These are phyloP conservation scores for Viola pubescens DNA, from an alignment of 441 rosid genomes.

Conservation along the genomic window DNA sequence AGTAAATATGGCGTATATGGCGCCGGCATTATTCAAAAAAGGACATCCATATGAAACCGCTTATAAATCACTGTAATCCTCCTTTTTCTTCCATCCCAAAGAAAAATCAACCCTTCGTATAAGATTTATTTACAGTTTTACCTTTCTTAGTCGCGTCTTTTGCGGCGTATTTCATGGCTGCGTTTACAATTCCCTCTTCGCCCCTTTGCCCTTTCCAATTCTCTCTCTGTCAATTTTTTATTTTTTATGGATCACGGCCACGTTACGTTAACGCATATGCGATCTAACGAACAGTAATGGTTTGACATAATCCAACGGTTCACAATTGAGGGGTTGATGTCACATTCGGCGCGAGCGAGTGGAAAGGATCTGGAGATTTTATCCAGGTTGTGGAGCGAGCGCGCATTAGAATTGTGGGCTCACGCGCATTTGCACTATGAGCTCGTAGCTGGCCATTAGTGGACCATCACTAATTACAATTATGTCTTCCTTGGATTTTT, in stretches of 20 bases:
- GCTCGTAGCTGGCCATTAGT: not conserved
- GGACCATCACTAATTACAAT: not conserved
- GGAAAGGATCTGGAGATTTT: not conserved
- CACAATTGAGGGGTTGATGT: not conserved
- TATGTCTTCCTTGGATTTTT: not conserved
- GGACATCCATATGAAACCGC: not conserved
- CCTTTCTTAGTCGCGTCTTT: slow-evolving; percentile 21
- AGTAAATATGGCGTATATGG: too few relatives aligned
- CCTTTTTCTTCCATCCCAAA: not conserved
- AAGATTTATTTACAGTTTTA: slow-evolving; percentile 6
- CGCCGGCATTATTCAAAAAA: not conserved
- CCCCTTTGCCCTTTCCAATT: not conserved
- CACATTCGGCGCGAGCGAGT: not conserved
- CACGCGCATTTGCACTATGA: not conserved
- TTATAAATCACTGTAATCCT: not conserved
- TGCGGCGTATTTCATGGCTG: slow-evolving; percentile 16
- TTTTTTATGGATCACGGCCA: not conserved
- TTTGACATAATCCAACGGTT: not conserved
- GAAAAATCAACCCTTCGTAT: not conserved
- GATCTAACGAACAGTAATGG: not conserved
- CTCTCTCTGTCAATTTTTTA: not conserved
- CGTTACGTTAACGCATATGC: not conserved
- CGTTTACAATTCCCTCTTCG: not conserved
- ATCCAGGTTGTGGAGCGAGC: not conserved
- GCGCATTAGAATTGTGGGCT: not conserved